Base-by-base conservation (phyloP, 2,329 filamentous ascomycete genomes). In the Salinomyces thailandicus region DNA sequence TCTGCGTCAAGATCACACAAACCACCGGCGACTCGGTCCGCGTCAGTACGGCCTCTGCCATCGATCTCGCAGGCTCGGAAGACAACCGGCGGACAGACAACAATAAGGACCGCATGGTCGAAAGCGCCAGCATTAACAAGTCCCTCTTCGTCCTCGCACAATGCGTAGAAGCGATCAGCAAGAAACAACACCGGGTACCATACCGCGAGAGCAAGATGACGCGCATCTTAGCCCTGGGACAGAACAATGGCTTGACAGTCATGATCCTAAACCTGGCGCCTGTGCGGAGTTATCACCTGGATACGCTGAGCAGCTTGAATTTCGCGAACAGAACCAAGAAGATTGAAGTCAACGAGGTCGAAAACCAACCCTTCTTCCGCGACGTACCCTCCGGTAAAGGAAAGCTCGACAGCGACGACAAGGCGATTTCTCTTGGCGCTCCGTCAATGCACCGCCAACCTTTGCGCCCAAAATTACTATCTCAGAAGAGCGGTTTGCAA, bases 181-280 rank as follows among this genome's bases (percentile, higher is more conserved):
- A 75, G 56, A 79, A 79, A 52, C 73, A 78, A 42, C 59, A 62
- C 50, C 76, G 89, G 20, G 89, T 96, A 52, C 89, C 91, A 0
- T 96, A 93, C 59, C 74, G 89, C 38, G 89, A 95, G 58, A 91
- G 83, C 36, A 95, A 96, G 67, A 95, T 96, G 89, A 96, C 91
- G 1, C 75, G 89, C 31, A 95, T 96, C 37, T 63, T 96, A 17
- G 89, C 83, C 0, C 64, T 96, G 6, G 89, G 89, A 2, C 89
- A 95, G 63, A 95, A 96, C 63, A 85, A 93, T 46, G 89, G 91
- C 34, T 77, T 94, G 48, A 95, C 87, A 0, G 75, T 96, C 54
- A 96, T 96, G 91, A 91, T 96, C 40, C 69, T 96, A 24, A 96
- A 96, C 54, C 73, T 96, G 2, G 85, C 89, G 0, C 87, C 91